These are phyloP conservation scores for Claviceps sp. DNA, from an alignment of 2,329 filamentous ascomycete species.

Conservation along the genomic window DNA sequence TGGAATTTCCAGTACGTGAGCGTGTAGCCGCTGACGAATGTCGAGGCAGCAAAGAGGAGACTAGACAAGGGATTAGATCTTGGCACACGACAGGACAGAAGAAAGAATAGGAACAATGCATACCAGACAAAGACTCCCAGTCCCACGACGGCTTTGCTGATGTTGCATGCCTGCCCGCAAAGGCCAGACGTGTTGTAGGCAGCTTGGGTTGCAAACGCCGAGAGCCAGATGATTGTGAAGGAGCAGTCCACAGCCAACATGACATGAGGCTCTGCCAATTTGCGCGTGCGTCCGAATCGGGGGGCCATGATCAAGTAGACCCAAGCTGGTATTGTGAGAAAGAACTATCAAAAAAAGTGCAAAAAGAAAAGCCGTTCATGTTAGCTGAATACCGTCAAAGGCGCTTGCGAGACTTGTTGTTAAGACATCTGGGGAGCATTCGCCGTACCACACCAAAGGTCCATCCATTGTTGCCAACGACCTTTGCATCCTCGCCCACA, in stretches of 20 bases:
- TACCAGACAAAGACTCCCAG: constrained; percentile 51
- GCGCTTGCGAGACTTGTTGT: not conserved
- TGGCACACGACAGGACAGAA: not conserved
- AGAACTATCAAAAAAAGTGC: constrained; percentile 33
- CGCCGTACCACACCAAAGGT: constrained; percentile 47
- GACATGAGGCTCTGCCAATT: constrained; percentile 47
- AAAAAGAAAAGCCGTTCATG: not conserved
- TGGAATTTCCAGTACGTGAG: constrained; percentile 49
- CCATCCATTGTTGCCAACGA: constrained; percentile 49
- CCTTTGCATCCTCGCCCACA: constrained; percentile 29
- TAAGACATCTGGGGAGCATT: no score
- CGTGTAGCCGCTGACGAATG: constrained; percentile 45
- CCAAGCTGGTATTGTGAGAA: constrained; percentile 49
- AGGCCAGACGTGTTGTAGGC: constrained; percentile 44
- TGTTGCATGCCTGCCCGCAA: constrained; percentile 42
- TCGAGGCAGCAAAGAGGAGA: constrained; percentile 40
- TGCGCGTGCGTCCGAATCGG: constrained; percentile 47
- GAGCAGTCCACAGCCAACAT: constrained; percentile 46
- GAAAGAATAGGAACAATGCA: constrained; percentile 14
- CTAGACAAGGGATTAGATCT: constrained; percentile 20
- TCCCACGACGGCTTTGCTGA: constrained; percentile 50
- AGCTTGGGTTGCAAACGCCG: constrained; percentile 52
- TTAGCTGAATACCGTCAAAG: not conserved
- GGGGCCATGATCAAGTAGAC: constrained; percentile 53
- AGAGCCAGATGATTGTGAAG: constrained; percentile 50